A percentile compares a stretch with the other conserved stretches of the same genome.
Evolutionary conservation across 768 basidiomycete species (phyloP).

Genomic region (Rhizopogon roseolus): DNA sequence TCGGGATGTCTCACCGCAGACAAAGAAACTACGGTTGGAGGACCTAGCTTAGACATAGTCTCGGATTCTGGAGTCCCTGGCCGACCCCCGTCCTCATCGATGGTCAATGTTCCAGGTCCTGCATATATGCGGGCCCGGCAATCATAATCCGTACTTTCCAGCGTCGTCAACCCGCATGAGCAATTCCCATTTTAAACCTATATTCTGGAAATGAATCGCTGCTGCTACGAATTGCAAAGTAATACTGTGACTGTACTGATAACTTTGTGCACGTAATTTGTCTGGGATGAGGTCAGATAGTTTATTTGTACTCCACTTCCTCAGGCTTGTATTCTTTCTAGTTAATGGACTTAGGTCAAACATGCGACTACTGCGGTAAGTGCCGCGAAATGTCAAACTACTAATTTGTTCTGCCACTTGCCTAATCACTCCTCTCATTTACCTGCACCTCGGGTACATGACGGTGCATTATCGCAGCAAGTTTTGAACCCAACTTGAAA

Average conservation of each 20-base stretch:
- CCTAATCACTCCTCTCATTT: no score
- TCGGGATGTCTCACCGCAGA: slow-evolving; percentile 11
- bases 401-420: no score
- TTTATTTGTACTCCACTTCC: neutral
- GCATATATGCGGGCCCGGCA: neutral
- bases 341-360: no score
- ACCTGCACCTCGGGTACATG: no score
- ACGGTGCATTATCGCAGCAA: no score
- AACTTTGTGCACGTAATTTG: neutral
- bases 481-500: no score
- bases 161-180: neutral
- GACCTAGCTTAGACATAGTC: neutral
- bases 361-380: no score
- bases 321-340: neutral
- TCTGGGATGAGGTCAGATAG: neutral
- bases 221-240: neutral
- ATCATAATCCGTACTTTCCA: neutral
- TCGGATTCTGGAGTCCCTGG: neutral
- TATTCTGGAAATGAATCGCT: neutral
- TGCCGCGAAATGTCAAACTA: no score
- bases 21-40: slow-evolving; percentile 24
- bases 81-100: slow-evolving; percentile 18
- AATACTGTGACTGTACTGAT: neutral
- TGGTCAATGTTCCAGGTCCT: slow-evolving; percentile 22
- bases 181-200: neutral